A percentile compares a stretch with the other conserved stretches of the same genome.
Evolutionary conservation across 306 rosid genomes (phyloP).

Genomic region (Vicia sativa): DNA sequence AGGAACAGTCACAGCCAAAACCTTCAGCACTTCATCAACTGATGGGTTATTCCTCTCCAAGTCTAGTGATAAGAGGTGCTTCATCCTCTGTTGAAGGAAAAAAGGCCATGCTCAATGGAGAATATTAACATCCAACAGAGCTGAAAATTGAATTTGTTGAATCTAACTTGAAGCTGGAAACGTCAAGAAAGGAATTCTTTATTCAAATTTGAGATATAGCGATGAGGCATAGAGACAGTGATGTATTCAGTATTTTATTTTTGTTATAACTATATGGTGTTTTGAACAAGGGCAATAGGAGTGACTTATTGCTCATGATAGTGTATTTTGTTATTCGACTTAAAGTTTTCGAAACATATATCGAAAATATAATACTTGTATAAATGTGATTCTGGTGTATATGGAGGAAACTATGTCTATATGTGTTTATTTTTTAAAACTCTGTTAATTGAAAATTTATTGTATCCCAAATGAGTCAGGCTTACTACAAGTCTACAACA

Average conservation of each 20-base stretch:
- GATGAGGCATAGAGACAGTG: constrained; percentile 17
- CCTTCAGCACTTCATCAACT: constrained; percentile 81
- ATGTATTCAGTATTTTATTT: constrained; percentile 7
- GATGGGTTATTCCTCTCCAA: constrained; percentile 93
- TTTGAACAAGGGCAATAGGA: constrained; percentile 28
- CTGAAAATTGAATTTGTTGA: constrained; percentile 10
- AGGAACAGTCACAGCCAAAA: constrained; percentile 36
- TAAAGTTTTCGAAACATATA: constrained; percentile 15
- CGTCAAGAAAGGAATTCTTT: constrained; percentile 31
- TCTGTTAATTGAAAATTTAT: not conserved
- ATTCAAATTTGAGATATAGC: constrained; percentile 3
- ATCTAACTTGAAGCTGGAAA: constrained; percentile 22
- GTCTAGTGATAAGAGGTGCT: constrained; percentile 61
- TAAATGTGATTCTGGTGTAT: constrained; percentile 32
- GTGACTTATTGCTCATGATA: constrained; percentile 14
- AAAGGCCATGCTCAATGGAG: constrained; percentile 40
- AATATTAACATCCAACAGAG: constrained; percentile 19
- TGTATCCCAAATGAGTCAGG: not conserved
- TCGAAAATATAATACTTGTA: constrained; percentile 16
- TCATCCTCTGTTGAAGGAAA: constrained; percentile 35
- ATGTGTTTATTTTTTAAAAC: constrained; percentile 7
- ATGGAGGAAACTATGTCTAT: constrained; percentile 14
- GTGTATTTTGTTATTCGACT: not conserved
- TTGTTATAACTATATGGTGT: not conserved
- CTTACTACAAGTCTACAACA: constrained; percentile 34